Evolutionary conservation across 169 alveolate genomes (phyloP).

Genomic region (Plasmodium vivax): DNA sequence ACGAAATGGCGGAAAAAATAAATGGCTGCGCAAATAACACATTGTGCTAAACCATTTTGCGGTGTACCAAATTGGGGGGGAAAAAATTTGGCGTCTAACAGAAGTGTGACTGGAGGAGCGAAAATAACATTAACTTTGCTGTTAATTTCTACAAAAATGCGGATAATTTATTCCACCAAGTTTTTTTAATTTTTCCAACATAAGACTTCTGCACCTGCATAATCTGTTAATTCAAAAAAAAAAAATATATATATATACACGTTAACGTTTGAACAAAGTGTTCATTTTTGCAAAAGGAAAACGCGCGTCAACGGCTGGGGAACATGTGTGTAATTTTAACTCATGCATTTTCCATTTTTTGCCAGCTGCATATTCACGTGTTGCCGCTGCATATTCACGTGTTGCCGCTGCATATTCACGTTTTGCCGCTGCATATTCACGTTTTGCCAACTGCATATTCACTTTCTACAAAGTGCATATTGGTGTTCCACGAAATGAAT

Average conservation of each 20-base stretch:
- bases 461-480: not conserved
- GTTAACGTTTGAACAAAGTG: not conserved
- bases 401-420: not conserved
- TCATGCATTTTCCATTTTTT: slow-evolving; percentile 29
- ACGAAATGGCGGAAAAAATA: slow-evolving; percentile 5
- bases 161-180: slow-evolving; percentile 21
- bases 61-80: not conserved
- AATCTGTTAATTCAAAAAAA: slow-evolving; percentile 24
- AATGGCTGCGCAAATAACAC: slow-evolving; percentile 14
- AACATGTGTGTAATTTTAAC: slow-evolving; percentile 52
- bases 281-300: not conserved
- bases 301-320: not conserved
- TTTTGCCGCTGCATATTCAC: not conserved
- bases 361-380: not conserved
- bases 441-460: not conserved
- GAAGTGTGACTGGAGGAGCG: not conserved
- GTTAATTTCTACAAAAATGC: slow-evolving; percentile 35
- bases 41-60: not conserved
- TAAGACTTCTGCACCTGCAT: slow-evolving; percentile 66
- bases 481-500: not conserved
- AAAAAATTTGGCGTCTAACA: slow-evolving; percentile 2
- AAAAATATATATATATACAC: not conserved
- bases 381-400: not conserved
- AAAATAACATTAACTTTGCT: slow-evolving; percentile 20
- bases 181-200: slow-evolving; percentile 3